A percentile compares a stretch with the other conserved stretches of the same genome.
Conservation (phyloP, 768 basidiomycete genomes). For the Paxillus involutus region DNA sequence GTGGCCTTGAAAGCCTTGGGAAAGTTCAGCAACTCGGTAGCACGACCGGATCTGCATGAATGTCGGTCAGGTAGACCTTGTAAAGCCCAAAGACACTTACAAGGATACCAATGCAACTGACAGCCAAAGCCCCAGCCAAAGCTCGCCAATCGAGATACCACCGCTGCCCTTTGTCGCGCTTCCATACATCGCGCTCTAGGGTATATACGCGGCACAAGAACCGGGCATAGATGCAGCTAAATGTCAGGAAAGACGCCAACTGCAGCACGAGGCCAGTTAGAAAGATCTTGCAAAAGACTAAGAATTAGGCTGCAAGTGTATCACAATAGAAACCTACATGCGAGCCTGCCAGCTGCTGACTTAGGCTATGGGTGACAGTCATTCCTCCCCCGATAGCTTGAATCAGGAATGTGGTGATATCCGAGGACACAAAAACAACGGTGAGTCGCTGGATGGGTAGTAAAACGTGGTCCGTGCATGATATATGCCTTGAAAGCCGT, state of each 20-base stretch:
- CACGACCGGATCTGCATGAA: constrained; percentile 55
- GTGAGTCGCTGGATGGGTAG: constrained; percentile 52
- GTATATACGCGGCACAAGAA: constrained; percentile 51
- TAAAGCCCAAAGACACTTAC: constrained; percentile 35
- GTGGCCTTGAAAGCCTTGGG: constrained; percentile 59
- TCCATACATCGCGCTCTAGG: constrained; percentile 41
- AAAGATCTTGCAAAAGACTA: constrained; percentile 56
- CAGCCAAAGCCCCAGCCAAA: constrained; percentile 46
- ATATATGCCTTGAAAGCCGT: constrained; percentile 51
- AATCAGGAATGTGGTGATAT: constrained; percentile 64
- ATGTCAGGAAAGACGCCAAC: constrained; percentile 50
- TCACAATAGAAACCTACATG: constrained; percentile 41
- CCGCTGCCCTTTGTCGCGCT: constrained; percentile 31
- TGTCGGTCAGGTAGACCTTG: background rate
- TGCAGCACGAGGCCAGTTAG: constrained; percentile 58
- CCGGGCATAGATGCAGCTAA: constrained; percentile 44
- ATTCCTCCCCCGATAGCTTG: constrained; percentile 41
- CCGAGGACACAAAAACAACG: constrained; percentile 57
- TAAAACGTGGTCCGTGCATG: constrained; percentile 46
- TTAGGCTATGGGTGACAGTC: background rate
- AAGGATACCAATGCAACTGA: constrained; percentile 64
- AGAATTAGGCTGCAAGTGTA: background rate
- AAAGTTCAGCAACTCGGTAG: constrained; percentile 60
- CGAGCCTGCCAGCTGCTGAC: constrained; percentile 29
- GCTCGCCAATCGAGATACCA: constrained; percentile 63